Base-by-base conservation (phyloP, 305 asterid genomes). In the Caryopteris hybrid region DNA sequence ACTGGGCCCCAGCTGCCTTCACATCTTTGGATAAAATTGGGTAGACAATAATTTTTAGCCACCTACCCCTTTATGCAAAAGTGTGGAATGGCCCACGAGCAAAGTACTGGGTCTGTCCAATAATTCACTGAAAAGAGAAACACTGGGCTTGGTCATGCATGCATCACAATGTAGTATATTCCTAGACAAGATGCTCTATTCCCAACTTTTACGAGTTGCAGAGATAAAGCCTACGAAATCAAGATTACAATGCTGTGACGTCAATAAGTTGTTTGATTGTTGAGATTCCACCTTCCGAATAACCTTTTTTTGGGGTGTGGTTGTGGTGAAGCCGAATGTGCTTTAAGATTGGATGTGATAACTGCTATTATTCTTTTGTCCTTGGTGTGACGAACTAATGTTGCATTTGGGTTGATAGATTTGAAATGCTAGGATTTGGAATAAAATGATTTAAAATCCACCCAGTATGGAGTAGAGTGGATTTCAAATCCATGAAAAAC, bases 311-410 rank as follows among this genome's bases (percentile, higher is more conserved):
- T 12, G 9, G 12, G 61, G 0, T 47, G 52, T 25, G 56, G 25
- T 70, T 36, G 17, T 61, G 45, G 34, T 51, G 71, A 61, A 60
- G 52, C 58, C 52, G 22, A 31, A 34, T 54, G 46, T 55, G 61
- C n/a, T n/a, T n/a, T n/a, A n/a, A n/a, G 1, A 38, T 54, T 8
- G 54, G 71, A 41, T 50, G 16, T 31, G 62, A 21, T 1, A 58
- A 25, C 2, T 47, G 25, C 6, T 20, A 46, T 23, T 58, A 34
- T 63, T 64, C 50, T 48, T 31, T 7, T 23, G 71, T 12, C 43
- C 2, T 31, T 46, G 11, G 38, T 52, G 5, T 51, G 52, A 42
- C 18, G n/a, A n/a, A n/a, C n/a, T n/a, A n/a, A n/a, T n/a, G n/a
- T n/a, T n/a, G n/a, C n/a, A n/a, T n/a, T n/a, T n/a, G n/a, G n/a